Conservation (phyloP, 352 stramenopile species). For the Pseudoperonospora humuli region DNA sequence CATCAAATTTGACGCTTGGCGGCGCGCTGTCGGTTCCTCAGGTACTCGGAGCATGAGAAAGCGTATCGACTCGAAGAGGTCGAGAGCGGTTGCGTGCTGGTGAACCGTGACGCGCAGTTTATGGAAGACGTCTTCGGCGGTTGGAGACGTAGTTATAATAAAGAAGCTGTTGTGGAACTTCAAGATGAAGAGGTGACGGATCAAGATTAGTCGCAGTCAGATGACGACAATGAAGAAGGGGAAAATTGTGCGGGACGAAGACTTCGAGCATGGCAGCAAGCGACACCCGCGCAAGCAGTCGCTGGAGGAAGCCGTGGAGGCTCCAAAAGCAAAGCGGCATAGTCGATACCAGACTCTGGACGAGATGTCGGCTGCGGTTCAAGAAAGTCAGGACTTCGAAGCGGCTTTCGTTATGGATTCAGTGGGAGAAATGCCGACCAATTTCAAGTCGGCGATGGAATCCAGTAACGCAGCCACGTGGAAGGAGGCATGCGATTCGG, state of each 20-base stretch:
- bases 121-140: neutral
- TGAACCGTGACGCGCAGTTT: neutral
- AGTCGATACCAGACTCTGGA: neutral
- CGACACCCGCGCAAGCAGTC: conserved; percentile 3
- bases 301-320: conserved; percentile 1
- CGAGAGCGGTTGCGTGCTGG: neutral
- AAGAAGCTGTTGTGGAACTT: neutral
- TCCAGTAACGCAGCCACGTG: too few species aligned
- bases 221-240: too few species aligned
- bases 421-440: too few species aligned
- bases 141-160: neutral
- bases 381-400: neutral
- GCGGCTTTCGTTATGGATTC: too few species aligned
- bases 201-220: too few species aligned
- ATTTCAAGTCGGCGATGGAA: too few species aligned
- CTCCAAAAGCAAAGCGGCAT: neutral
- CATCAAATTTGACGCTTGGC: neutral
- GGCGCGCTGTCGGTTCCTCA: neutral
- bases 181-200: neutral
- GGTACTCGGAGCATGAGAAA: conserved; percentile 6
- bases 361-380: neutral
- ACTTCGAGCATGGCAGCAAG: conserved; percentile 1
- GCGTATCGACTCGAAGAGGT: neutral
- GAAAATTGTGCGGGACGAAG: too few species aligned
- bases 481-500: too few species aligned